These are phyloP conservation scores for Ophiostoma novo-ulmi DNA, from an alignment of 2,329 filamentous ascomycete genomes.

Conservation along the genomic window DNA sequence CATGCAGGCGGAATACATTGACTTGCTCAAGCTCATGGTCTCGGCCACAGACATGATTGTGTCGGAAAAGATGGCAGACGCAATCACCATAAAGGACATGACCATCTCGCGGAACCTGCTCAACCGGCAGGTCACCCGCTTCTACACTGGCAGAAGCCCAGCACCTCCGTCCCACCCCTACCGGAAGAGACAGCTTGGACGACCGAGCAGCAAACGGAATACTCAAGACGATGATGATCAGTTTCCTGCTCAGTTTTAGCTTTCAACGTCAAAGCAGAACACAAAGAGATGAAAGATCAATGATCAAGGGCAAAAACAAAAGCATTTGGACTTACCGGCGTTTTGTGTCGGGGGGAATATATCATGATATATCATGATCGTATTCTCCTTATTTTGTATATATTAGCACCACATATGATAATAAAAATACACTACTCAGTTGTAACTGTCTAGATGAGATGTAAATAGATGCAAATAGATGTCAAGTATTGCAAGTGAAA, in stretches of 20 bases:
- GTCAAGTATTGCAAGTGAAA: background rate
- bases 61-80: slow-evolving; percentile 39
- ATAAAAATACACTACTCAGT: background rate
- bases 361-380: background rate
- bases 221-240: background rate
- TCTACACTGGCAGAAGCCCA: slow-evolving; percentile 25
- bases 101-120: slow-evolving; percentile 32
- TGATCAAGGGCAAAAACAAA: background rate
- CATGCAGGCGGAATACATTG: slow-evolving; percentile 37
- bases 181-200: background rate
- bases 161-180: slow-evolving; percentile 24
- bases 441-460: background rate
- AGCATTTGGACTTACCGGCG: background rate
- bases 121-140: slow-evolving; percentile 33
- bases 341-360: background rate
- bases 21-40: slow-evolving; percentile 44
- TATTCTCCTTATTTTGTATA: background rate
- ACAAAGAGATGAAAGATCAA: background rate
- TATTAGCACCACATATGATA: background rate
- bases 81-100: slow-evolving; percentile 33
- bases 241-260: background rate
- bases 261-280: no score
- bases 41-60: slow-evolving; percentile 43
- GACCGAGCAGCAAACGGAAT: background rate
- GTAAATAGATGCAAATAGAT: background rate